A percentile compares a stretch with the other conserved stretches of the same genome.
These are phyloP conservation scores for Schizophyllum commune DNA, from an alignment of 1,284 basidiomycete species.

Conservation along the genomic window DNA sequence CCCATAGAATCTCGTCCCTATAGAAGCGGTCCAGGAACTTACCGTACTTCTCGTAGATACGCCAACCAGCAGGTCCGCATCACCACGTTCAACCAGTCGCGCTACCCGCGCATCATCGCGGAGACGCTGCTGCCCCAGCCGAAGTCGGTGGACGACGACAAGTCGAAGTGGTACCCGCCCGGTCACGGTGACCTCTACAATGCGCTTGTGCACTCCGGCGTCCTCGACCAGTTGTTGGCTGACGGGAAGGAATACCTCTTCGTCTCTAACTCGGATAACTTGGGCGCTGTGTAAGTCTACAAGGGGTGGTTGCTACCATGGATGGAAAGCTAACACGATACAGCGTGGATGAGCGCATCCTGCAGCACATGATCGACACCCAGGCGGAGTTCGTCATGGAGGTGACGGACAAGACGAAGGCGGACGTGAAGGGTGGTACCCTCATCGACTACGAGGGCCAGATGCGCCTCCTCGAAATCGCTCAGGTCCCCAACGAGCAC, in stretches of 20 bases:
- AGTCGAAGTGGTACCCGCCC: slow-evolving; percentile 97
- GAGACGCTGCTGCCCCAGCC: slow-evolving; percentile 91
- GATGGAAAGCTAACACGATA: slow-evolving; percentile 1
- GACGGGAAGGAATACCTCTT: slow-evolving; percentile 99
- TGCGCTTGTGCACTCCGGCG: slow-evolving; percentile 88
- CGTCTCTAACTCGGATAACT: slow-evolving; percentile 98
- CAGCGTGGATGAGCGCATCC: slow-evolving; percentile 74
- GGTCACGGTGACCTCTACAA: slow-evolving; percentile 98
- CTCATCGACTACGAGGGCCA: slow-evolving; percentile 84
- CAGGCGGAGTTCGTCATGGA: slow-evolving; percentile 95
- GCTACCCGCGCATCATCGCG: slow-evolving; percentile 97
- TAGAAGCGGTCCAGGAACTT: background rate
- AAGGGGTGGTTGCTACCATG: too few species aligned
- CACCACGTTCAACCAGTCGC: slow-evolving; percentile 96
- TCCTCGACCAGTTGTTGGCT: slow-evolving; percentile 89
- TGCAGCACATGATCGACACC: slow-evolving; percentile 87
- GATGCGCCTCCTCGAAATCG: slow-evolving; percentile 81
- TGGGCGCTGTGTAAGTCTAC: slow-evolving; percentile 94
- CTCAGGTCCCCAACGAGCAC: slow-evolving; percentile 85
- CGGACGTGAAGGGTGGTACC: slow-evolving; percentile 97
- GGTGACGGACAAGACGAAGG: slow-evolving; percentile 99
- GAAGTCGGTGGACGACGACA: slow-evolving; percentile 81
- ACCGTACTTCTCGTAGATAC: slow-evolving; percentile 24
- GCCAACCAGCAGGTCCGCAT: slow-evolving; percentile 95
- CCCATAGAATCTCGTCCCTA: background rate